Conservation (phyloP, 345 rosid species). For the Linum tenue region DNA sequence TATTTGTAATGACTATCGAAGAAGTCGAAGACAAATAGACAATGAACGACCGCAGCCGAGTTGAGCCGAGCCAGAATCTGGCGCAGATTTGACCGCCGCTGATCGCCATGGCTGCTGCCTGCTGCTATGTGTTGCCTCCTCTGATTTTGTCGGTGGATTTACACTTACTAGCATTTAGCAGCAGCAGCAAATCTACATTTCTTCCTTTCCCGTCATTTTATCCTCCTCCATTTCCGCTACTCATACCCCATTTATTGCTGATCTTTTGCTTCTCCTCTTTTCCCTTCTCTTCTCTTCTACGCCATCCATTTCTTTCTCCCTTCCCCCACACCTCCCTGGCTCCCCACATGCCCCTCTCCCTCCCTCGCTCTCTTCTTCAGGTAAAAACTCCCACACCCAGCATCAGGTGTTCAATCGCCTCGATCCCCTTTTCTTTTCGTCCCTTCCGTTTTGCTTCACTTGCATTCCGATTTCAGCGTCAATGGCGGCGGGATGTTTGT, state of each 20-base stretch:
- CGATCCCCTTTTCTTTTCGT: not conserved
- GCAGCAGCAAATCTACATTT: not conserved
- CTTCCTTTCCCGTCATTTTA: not conserved
- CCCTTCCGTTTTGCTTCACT: constrained; percentile 2
- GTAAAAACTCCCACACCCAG: not conserved
- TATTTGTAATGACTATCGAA: no score
- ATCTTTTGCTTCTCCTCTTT: not conserved
- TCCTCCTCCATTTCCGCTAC: not conserved
- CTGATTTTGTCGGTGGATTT: no score
- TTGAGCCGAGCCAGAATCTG: no score
- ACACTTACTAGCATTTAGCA: no score
- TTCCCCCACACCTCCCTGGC: constrained; percentile 15
- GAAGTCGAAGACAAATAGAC: no score
- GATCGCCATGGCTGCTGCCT: no score
- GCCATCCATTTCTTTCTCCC: constrained; percentile 9
- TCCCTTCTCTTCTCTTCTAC: constrained; percentile 21
- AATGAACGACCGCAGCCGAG: no score
- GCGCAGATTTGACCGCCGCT: no score
- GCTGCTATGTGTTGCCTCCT: no score
- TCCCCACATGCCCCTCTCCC: not conserved
- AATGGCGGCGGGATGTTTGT: constrained; percentile 13
- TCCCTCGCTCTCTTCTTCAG: not conserved
- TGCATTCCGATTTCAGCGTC: constrained; percentile 27
- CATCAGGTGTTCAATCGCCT: not conserved
- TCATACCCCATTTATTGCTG: not conserved